These are phyloP conservation scores for Parasarocladium wereldwijsianum DNA, from an alignment of 2,329 filamentous ascomycete species.

Conservation along the genomic window DNA sequence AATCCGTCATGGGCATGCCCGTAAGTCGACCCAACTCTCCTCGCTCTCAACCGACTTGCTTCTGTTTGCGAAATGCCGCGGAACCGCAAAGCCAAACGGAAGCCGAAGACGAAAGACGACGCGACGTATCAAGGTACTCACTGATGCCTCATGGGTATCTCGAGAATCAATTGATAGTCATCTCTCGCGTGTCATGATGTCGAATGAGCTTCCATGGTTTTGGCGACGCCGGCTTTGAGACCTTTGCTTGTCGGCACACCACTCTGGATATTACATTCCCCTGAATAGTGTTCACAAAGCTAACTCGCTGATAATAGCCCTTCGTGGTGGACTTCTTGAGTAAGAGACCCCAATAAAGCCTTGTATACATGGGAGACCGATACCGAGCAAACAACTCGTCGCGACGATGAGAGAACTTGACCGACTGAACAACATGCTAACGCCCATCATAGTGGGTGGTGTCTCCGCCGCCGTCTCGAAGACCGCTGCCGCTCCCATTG, in stretches of 20 bases:
- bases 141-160: no score
- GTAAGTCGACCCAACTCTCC: constrained; percentile 28
- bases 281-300: no score
- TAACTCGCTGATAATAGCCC: constrained; percentile 43
- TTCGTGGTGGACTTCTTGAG: constrained; percentile 98
- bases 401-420: no score
- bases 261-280: no score
- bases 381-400: no score
- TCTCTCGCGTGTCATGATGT: background rate
- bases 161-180: background rate
- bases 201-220: no score
- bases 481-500: constrained; percentile 98
- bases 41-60: constrained; percentile 2
- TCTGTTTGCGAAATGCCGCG: constrained; percentile 15
- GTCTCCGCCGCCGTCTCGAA: constrained; percentile 99
- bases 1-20: constrained; percentile 52
- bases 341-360: constrained; percentile 52
- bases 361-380: no score
- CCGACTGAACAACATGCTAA: no score
- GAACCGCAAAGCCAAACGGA: constrained; percentile 10
- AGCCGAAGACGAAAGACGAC: no score
- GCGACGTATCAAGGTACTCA: no score
- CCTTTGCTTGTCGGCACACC: constrained; percentile 5
- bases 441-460: constrained; percentile 95
- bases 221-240: constrained; percentile 4